A percentile compares a stretch with the other conserved stretches of the same genome.
Evolutionary conservation across 306 rosid genomes (phyloP).

Genomic region (Glycine soja): DNA sequence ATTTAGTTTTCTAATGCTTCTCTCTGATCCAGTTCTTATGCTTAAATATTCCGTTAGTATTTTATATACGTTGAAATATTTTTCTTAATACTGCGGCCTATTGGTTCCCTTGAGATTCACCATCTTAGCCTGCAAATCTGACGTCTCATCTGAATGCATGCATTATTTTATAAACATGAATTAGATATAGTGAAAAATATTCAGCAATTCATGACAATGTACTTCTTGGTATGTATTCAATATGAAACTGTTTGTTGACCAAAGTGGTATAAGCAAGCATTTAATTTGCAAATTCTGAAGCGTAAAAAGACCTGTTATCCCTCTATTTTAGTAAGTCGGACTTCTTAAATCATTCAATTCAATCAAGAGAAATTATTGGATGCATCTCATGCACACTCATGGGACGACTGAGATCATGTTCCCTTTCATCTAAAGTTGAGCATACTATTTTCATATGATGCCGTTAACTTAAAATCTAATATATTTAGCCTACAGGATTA

Average conservation of each 20-base stretch:
- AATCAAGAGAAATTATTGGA: constrained; percentile 15
- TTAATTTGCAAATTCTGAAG: background rate
- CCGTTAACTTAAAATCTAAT: constrained; percentile 26
- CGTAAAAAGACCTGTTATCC: background rate
- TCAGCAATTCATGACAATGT: background rate
- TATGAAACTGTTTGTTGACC: constrained; percentile 8
- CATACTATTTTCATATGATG: constrained; percentile 14
- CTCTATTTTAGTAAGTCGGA: background rate
- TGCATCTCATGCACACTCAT: background rate
- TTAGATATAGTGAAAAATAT: constrained; percentile 13
- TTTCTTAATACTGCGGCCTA: background rate
- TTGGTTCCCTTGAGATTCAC: constrained; percentile 9
- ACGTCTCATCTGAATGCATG: constrained; percentile 28
- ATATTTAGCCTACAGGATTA: constrained; percentile 59
- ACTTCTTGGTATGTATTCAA: constrained; percentile 2
- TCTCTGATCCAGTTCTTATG: constrained; percentile 1
- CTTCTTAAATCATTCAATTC: constrained; percentile 7
- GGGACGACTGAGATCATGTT: constrained; percentile 12
- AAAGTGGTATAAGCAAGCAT: constrained; percentile 30
- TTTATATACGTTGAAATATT: constrained; percentile 3
- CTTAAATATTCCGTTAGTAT: constrained; percentile 23
- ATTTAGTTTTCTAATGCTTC: constrained; percentile 23
- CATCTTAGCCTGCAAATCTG: constrained; percentile 22
- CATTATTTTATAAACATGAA: constrained; percentile 18
- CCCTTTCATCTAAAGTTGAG: constrained; percentile 25